Conservation (phyloP, 306 rosid genomes). For the Astragalus membranaceus region DNA sequence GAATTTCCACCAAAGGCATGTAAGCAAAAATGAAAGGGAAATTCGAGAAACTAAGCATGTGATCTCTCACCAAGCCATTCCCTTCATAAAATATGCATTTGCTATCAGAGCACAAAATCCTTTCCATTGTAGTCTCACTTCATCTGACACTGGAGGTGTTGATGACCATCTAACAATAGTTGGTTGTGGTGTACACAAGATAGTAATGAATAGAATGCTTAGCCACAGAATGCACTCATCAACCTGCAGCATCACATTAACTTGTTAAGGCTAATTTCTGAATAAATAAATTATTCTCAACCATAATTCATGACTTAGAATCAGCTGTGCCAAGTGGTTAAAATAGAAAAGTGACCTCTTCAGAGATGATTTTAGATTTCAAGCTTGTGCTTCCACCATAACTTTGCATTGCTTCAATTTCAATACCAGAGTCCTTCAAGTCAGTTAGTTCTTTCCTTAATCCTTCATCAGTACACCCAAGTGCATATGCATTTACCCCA, state of each 20-base stretch:
- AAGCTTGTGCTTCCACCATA: constrained; percentile 82
- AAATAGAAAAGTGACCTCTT: constrained; percentile 57
- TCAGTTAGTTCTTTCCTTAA: constrained; percentile 76
- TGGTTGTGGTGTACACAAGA: constrained; percentile 94
- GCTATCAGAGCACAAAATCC: constrained; percentile 96
- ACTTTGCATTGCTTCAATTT: constrained; percentile 75
- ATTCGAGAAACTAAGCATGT: background rate
- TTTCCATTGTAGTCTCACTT: constrained; percentile 90
- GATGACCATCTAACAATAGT: constrained; percentile 96
- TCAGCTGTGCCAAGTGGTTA: too few relatives aligned
- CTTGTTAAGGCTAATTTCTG: background rate
- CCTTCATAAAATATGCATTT: constrained; percentile 82
- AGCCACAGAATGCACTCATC: constrained; percentile 94
- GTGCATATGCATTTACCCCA: constrained; percentile 96
- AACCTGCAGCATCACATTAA: constrained; percentile 39
- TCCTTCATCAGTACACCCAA: constrained; percentile 96
- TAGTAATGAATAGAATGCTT: constrained; percentile 88
- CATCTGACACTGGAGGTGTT: constrained; percentile 79
- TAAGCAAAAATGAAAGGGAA: background rate
- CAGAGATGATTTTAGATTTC: constrained; percentile 71
- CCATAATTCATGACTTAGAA: constrained; percentile 12
- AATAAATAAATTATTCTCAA: background rate
- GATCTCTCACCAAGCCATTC: constrained; percentile 97
- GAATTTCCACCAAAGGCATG: background rate
- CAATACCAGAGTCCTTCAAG: constrained; percentile 65